Conservation (phyloP, 2,329 filamentous ascomycete species). For the Alternaria tenuissima region DNA sequence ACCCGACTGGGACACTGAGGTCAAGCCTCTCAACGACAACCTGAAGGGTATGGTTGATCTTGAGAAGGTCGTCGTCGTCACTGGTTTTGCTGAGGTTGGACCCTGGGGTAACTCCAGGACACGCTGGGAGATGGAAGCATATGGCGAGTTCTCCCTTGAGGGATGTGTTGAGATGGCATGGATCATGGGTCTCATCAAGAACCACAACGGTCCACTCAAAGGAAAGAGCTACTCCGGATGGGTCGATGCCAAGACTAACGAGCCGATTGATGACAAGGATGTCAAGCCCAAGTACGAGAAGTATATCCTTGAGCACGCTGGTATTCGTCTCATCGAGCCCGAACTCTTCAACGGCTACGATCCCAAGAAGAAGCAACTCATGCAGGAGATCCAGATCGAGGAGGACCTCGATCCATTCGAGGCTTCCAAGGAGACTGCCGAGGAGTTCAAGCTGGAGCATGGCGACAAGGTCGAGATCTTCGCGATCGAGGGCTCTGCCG, state of each 20-base stretch:
- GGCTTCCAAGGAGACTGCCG: conserved; percentile 93
- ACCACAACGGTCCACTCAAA: conserved; percentile 95
- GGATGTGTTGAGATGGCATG: conserved; percentile 99
- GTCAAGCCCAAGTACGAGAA: conserved; percentile 98
- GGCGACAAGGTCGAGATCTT: conserved; percentile 98
- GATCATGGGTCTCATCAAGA: conserved; percentile 99
- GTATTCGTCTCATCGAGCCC: conserved; percentile 96
- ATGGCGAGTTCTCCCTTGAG: conserved; percentile 95
- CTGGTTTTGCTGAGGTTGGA: conserved; percentile 93
- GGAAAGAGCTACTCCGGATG: conserved; percentile 96
- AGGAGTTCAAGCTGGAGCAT: conserved; percentile 97
- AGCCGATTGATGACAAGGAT: conserved; percentile 97
- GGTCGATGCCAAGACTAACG: conserved; percentile 93
- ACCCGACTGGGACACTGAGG: conserved; percentile 89
- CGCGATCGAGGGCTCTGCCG: conserved; percentile 89
- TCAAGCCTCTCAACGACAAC: conserved; percentile 85
- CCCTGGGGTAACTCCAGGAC: conserved; percentile 99
- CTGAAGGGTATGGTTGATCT: conserved; percentile 99
- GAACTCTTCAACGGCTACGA: conserved; percentile 97
- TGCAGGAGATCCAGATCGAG: conserved; percentile 97
- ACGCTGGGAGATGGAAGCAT: conserved; percentile 98
- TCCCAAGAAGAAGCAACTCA: conserved; percentile 96
- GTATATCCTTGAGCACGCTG: conserved; percentile 92
- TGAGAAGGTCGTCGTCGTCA: conserved; percentile 96
- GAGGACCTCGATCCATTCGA: conserved; percentile 98